Base-by-base conservation (phyloP, 192 early-diverging fungal species). In the Backusella sp. region DNA sequence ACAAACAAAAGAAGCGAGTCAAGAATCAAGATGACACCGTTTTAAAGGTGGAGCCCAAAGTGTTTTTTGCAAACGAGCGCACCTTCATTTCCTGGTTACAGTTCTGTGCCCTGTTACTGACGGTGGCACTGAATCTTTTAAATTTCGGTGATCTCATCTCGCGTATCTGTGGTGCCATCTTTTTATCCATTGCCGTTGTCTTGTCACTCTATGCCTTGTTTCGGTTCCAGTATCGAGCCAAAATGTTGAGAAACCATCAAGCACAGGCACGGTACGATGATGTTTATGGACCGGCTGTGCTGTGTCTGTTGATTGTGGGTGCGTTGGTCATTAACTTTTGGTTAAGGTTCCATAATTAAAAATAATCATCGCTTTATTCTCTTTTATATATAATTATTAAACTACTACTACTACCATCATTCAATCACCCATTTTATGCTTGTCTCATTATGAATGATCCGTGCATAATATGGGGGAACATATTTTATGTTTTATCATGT, bases 31-130 rank as follows among this genome's bases (percentile, higher is more conserved):
- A 23, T 1, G 23, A 62, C 28, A 8, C 12, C 9, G 0, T 87
- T 6, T 78, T 93, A 35, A 86, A 90, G 36, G 88, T 94, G 4
- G 95, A 96, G 72, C 93, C 95, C 28, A 96, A 96, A 85, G 90
- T 92, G 15, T 95, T 91, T 68, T 93, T 96, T 82, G 94, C 94
- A 39, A 96, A 96, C 72, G 95, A 96, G 80, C 87, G 95, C 42
- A 95, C 94, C 5, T 96, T 96, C 80, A 84, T 96, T 35, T 84
- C 88, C 15, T 96, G 95, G 95, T 80, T 95, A 81, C 88, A 93
- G 71, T 93, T 91, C 86, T 90, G 87, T 71, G 90, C 92, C 4
- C 81, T 93, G 1, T 77, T 96, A 26, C 85, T 89, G 8, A 87
- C 88, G 17, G 84, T 95, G 32, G 87, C 93, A 4, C 80, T 96